Evolutionary conservation across 306 rosid genomes (phyloP).

Genomic region (Heteromeles arbutifolia): DNA sequence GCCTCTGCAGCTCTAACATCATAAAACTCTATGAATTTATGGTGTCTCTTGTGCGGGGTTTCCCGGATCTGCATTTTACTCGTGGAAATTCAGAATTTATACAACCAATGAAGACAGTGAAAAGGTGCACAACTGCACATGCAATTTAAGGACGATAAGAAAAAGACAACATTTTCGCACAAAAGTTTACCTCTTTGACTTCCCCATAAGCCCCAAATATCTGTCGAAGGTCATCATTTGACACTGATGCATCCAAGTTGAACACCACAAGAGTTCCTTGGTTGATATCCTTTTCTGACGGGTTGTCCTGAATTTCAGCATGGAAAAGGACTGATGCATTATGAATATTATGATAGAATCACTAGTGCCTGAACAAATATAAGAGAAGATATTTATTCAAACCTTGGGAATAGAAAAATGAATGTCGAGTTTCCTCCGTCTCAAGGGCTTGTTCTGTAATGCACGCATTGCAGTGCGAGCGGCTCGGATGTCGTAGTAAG

Average conservation of each 20-base stretch:
- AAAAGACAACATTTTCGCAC: not conserved
- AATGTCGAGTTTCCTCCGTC: slow-evolving; percentile 90
- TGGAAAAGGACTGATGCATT: slow-evolving; percentile 12
- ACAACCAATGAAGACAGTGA: not conserved
- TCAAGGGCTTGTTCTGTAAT: slow-evolving; percentile 82
- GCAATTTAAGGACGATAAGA: not conserved
- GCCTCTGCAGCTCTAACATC: slow-evolving; percentile 92
- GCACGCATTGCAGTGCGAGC: slow-evolving; percentile 96
- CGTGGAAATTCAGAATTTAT: slow-evolving; percentile 5
- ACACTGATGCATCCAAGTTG: slow-evolving; percentile 87
- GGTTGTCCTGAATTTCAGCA: slow-evolving; percentile 66
- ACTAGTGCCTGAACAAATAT: not conserved
- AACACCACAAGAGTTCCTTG: slow-evolving; percentile 98
- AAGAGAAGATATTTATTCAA: slow-evolving; percentile 17
- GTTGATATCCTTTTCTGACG: slow-evolving; percentile 87
- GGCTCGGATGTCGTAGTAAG: slow-evolving; percentile 87
- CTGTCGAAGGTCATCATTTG: slow-evolving; percentile 87
- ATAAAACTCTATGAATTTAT: slow-evolving; percentile 82
- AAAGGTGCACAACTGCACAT: slow-evolving; percentile 8
- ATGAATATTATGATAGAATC: slow-evolving; percentile 5
- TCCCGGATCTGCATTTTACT: slow-evolving; percentile 71
- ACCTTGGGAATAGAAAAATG: slow-evolving; percentile 98
- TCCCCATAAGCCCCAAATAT: slow-evolving; percentile 93
- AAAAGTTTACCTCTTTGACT: slow-evolving; percentile 71
- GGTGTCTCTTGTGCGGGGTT: slow-evolving; percentile 95